Conservation (phyloP, 495 filamentous ascomycete species). For the Amniculicola lignicola region DNA sequence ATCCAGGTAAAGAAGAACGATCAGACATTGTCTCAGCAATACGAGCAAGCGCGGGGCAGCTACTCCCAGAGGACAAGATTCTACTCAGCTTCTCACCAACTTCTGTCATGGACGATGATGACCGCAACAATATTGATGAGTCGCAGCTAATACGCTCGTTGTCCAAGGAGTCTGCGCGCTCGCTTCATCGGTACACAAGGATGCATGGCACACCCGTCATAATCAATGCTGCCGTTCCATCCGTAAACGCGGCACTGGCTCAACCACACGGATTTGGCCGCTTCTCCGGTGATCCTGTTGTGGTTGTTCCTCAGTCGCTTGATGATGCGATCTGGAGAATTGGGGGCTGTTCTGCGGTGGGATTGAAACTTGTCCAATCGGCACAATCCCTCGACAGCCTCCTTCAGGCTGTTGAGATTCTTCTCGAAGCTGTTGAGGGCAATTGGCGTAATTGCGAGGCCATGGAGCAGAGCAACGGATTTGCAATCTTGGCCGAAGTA, state of each 20-base stretch:
- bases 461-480: constrained; percentile 94
- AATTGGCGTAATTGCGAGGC: constrained; percentile 98
- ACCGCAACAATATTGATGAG: constrained; percentile 65
- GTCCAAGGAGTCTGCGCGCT: constrained; percentile 69
- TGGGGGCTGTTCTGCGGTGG: constrained; percentile 79
- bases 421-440: constrained; percentile 77
- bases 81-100: constrained; percentile 78
- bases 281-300: constrained; percentile 79
- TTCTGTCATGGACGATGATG: constrained; percentile 73
- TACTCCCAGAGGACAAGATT: constrained; percentile 80
- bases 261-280: constrained; percentile 74
- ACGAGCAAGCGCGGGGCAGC: constrained; percentile 70
- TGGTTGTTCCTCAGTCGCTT: constrained; percentile 72
- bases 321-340: constrained; percentile 93
- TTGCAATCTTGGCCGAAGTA: constrained; percentile 76
- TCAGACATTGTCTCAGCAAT: constrained; percentile 91
- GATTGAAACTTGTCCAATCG: constrained; percentile 76
- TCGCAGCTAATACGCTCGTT: constrained; percentile 71
- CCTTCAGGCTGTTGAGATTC: constrained; percentile 73
- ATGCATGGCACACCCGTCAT: constrained; percentile 73
- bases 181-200: constrained; percentile 66
- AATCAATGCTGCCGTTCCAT: constrained; percentile 83
- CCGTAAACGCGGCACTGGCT: constrained; percentile 81
- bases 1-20: constrained; percentile 84
- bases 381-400: constrained; percentile 65